Evolutionary conservation across 805 yeast species (phyloP).

Genomic region (Lipomyces sp.): DNA sequence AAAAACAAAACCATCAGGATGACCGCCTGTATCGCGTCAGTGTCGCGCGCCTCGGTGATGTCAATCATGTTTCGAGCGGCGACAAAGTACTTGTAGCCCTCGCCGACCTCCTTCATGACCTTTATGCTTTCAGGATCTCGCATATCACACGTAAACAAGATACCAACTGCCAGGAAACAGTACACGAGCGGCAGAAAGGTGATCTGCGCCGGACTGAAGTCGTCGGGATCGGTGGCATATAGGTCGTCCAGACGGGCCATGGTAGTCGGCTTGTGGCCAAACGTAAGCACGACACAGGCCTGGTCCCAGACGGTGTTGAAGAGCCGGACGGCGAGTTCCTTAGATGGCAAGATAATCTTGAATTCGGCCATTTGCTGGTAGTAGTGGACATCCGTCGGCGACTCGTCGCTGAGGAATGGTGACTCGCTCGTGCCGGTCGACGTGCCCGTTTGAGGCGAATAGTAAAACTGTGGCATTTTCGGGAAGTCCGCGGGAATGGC

Average conservation of each 20-base stretch:
- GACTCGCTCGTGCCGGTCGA: background rate
- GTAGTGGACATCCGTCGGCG: slow-evolving; percentile 17
- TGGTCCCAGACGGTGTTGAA: slow-evolving; percentile 77
- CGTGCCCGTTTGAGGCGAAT: slow-evolving; percentile 5
- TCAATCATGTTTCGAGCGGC: slow-evolving; percentile 79
- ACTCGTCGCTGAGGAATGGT: slow-evolving; percentile 4
- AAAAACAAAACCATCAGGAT: slow-evolving; percentile 81
- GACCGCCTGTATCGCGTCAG: slow-evolving; percentile 77
- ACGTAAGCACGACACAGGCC: slow-evolving; percentile 80
- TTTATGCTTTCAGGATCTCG: slow-evolving; percentile 3
- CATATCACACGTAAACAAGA: slow-evolving; percentile 50
- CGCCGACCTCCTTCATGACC: slow-evolving; percentile 43
- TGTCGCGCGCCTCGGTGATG: slow-evolving; percentile 78
- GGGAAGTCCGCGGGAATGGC: slow-evolving; percentile 24
- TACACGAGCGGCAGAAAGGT: slow-evolving; percentile 76
- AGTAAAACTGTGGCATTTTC: background rate
- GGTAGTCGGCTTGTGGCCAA: slow-evolving; percentile 81
- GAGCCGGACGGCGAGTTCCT: slow-evolving; percentile 65
- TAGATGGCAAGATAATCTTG: slow-evolving; percentile 68
- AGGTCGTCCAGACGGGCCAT: slow-evolving; percentile 69
- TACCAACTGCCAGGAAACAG: slow-evolving; percentile 86
- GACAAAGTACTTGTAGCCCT: slow-evolving; percentile 74
- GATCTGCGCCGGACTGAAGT: slow-evolving; percentile 68
- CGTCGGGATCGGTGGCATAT: slow-evolving; percentile 70
- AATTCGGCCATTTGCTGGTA: slow-evolving; percentile 43